These are phyloP conservation scores for Trametes sp. DNA, from an alignment of 1,284 basidiomycete genomes.

Conservation along the genomic window DNA sequence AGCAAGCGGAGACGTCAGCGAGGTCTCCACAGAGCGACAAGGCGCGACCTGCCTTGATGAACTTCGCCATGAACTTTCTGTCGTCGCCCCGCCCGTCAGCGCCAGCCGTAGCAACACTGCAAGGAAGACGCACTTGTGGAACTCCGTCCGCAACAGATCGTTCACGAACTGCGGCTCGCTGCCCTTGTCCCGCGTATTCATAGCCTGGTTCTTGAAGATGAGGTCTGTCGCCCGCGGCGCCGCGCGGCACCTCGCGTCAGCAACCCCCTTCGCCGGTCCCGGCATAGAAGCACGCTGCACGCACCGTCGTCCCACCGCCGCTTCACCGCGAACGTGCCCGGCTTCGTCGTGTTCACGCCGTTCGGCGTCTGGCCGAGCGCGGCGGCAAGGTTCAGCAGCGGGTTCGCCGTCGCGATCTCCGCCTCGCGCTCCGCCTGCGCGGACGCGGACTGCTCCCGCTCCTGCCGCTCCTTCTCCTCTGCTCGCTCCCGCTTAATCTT, in stretches of 20 bases:
- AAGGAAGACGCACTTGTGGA: constrained; percentile 78
- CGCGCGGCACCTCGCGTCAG: constrained; percentile 9
- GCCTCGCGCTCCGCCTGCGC: constrained; percentile 76
- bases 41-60: constrained; percentile 66
- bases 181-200: constrained; percentile 68
- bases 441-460: constrained; percentile 76
- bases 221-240: constrained; percentile 64
- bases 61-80: constrained; percentile 83
- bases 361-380: constrained; percentile 77
- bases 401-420: constrained; percentile 87
- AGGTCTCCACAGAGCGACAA: neutral
- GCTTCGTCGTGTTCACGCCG: constrained; percentile 77
- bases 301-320: constrained; percentile 93
- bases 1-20: constrained; percentile 4
- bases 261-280: neutral
- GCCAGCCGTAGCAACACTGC: neutral
- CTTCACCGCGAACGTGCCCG: constrained; percentile 90
- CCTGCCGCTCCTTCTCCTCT: constrained; percentile 87
- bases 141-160: constrained; percentile 90
- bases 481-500: constrained; percentile 96
- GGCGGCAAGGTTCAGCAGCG: constrained; percentile 87
- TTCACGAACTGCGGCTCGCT: constrained; percentile 90
- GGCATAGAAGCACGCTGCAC: constrained; percentile 29
- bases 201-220: constrained; percentile 97
- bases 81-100: constrained; percentile 10